Evolutionary conservation across 2,329 filamentous ascomycete species (phyloP).

Genomic region (Apiospora arundinis): DNA sequence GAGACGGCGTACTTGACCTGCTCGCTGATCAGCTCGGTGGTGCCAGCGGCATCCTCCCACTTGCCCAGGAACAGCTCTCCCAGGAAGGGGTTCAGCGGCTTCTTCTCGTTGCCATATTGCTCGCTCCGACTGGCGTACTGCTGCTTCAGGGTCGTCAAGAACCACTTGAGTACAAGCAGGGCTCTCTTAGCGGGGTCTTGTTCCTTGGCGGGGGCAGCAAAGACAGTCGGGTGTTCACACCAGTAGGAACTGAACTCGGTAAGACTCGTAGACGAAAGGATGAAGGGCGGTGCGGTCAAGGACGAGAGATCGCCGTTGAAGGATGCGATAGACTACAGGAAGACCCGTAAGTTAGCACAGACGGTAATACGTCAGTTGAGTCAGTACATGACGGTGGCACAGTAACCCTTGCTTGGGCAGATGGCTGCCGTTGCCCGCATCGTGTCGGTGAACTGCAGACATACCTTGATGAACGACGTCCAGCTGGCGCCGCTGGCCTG

Average conservation of each 20-base stretch:
- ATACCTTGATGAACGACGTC: conserved; percentile 42
- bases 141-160: conserved; percentile 49
- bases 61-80: conserved; percentile 51
- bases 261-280: conserved; percentile 54
- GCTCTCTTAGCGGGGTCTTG: conserved; percentile 46
- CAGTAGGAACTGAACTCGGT: conserved; percentile 59
- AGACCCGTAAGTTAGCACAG: neutral
- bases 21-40: conserved; percentile 46
- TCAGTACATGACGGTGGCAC: conserved; percentile 2
- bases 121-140: conserved; percentile 43
- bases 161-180: conserved; percentile 54
- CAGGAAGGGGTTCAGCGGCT: conserved; percentile 57
- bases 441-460: neutral
- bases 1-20: conserved; percentile 45
- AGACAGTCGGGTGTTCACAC: conserved; percentile 54
- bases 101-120: conserved; percentile 51
- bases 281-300: conserved; percentile 57
- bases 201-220: conserved; percentile 53
- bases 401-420: neutral
- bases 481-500: conserved; percentile 41
- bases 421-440: neutral
- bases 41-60: conserved; percentile 41
- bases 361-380: conserved; percentile 18
- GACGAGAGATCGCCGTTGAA: conserved; percentile 59
- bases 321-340: conserved; percentile 39